Percentiles rank a stretch among this genome's conserved stretches.
phyloP scores from a whole-genome alignment of 2,329 filamentous ascomycete genomes.

The Diaporthe citri region DNA sequence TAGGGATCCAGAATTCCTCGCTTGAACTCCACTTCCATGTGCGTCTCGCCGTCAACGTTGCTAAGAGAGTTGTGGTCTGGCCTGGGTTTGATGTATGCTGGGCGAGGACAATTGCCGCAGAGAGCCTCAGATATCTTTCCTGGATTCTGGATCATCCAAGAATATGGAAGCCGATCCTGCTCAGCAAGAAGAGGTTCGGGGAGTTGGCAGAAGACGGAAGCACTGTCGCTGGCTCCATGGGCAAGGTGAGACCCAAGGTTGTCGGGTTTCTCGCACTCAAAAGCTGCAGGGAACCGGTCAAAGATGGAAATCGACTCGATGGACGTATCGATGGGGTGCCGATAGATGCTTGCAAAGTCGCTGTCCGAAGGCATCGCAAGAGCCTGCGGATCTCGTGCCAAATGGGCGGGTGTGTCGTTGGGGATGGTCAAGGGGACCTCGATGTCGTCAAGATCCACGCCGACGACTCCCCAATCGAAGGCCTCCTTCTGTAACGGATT shows the following conservation, averaged over 20 bases:
- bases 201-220: neutral
- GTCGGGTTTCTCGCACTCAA: neutral
- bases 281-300: conserved; percentile 8
- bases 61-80: too few species aligned
- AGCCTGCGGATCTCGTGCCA: neutral
- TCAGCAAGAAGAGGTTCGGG: neutral
- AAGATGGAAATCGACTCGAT: neutral
- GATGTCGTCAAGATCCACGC: neutral
- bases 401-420: neutral
- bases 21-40: conserved; percentile 19
- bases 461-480: neutral
- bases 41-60: neutral
- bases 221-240: neutral
- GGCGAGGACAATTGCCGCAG: neutral
- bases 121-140: neutral
- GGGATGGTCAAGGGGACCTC: neutral
- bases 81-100: neutral
- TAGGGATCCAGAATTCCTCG: neutral
- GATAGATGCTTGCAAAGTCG: neutral
- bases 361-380: neutral
- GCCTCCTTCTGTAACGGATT: neutral
- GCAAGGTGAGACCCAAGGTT: neutral
- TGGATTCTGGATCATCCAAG: conserved; percentile 30
- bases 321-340: neutral
- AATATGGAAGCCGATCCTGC: neutral